phyloP scores from a whole-genome alignment of 768 basidiomycete species.

The Trichaptum fuscoviolaceum region DNA sequence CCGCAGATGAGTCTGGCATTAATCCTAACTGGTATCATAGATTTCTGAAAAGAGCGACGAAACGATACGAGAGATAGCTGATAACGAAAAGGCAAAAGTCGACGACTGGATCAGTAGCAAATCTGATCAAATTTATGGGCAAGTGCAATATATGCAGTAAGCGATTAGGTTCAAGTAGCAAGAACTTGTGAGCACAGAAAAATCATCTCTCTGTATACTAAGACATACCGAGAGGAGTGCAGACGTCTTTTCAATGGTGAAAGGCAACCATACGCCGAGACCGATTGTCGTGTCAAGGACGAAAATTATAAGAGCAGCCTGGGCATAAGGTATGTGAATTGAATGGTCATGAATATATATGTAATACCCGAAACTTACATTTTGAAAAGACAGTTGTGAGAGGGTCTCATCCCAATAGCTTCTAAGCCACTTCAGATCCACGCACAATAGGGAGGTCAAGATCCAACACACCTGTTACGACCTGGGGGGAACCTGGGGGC shows the following conservation, averaged over 20 bases:
- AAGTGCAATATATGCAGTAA: conserved; percentile 67
- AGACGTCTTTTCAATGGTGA: conserved; percentile 91
- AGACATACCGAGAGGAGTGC: conserved; percentile 63
- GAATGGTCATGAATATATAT: conserved; percentile 6
- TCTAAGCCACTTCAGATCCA: too few relatives aligned
- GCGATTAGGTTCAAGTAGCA: conserved; percentile 71
- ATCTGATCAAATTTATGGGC: conserved; percentile 74
- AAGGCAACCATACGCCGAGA: conserved; percentile 78
- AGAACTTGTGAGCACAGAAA: conserved; percentile 8
- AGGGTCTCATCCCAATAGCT: too few relatives aligned
- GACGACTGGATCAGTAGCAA: conserved; percentile 81
- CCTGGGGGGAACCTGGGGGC: too few relatives aligned
- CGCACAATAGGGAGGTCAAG: background rate
- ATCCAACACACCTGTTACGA: conserved; percentile 39
- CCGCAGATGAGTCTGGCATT: too few relatives aligned
- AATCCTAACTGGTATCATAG: too few relatives aligned
- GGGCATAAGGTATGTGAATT: too few relatives aligned
- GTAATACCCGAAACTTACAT: conserved; percentile 42
- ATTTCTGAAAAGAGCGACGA: conserved; percentile 8
- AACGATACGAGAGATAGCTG: conserved; percentile 32
- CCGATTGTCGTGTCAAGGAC: conserved; percentile 81
- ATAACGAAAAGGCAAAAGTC: conserved; percentile 56
- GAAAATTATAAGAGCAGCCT: conserved; percentile 89
- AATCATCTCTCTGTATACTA: background rate
- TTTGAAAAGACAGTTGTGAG: conserved; percentile 78